These are phyloP conservation scores for Cladosporium sp. DNA, from an alignment of 2,329 filamentous ascomycete species.

Conservation along the genomic window DNA sequence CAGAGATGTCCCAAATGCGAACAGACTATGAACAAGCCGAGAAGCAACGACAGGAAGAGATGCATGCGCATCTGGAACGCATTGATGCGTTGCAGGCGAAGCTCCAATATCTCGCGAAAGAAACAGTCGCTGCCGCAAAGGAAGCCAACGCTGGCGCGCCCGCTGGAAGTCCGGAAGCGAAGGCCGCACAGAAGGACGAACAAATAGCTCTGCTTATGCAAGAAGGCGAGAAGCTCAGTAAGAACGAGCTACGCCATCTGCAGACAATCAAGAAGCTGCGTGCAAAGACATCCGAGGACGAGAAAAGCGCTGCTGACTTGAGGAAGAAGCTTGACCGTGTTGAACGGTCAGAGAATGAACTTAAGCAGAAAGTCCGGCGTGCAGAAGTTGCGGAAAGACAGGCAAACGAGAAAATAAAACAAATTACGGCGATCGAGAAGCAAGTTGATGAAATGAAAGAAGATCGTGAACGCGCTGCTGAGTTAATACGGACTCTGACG, in stretches of 20 bases:
- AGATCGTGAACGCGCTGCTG: conserved; percentile 40
- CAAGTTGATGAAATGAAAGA: conserved; percentile 29
- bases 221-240: conserved; percentile 84
- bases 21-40: conserved; percentile 49
- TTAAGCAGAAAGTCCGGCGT: conserved; percentile 57
- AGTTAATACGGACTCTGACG: conserved; percentile 65
- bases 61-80: conserved; percentile 76
- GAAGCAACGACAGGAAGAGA: conserved; percentile 70
- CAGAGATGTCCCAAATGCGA: conserved; percentile 46
- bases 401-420: conserved; percentile 54
- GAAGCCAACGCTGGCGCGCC: conserved; percentile 60
- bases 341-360: conserved; percentile 60
- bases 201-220: conserved; percentile 86
- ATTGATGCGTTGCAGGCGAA: conserved; percentile 92
- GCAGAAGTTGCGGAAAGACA: conserved; percentile 57
- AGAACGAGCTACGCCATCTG: conserved; percentile 79
- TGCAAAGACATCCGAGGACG: conserved; percentile 47
- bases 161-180: conserved; percentile 66
- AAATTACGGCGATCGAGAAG: conserved; percentile 55
- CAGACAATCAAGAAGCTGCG: conserved; percentile 76
- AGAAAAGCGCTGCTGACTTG: conserved; percentile 47
- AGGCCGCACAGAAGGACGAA: conserved; percentile 82
- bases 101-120: conserved; percentile 78
- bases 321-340: conserved; percentile 61
- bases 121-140: conserved; percentile 71